Conservation (phyloP, 139 green algal genomes). For the Ettlia oleoabundans region DNA sequence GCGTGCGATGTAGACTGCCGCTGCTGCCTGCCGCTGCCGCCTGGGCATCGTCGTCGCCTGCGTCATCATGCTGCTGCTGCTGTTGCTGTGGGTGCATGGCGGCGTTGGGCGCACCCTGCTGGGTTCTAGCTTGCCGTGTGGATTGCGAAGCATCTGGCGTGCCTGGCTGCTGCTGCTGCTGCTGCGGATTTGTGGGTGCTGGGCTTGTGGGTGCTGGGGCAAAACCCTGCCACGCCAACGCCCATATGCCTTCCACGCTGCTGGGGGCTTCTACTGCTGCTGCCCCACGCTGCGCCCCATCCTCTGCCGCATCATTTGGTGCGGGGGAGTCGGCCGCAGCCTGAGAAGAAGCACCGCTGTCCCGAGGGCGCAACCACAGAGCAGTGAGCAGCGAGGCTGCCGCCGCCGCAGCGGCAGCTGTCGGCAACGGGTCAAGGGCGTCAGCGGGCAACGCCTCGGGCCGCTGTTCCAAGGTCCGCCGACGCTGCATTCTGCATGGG, state of each 20-base stretch:
- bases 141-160: background rate
- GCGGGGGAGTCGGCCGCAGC: no score
- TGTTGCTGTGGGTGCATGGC: no score
- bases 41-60: background rate
- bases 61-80: background rate
- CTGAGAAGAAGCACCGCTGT: background rate
- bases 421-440: background rate
- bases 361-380: background rate
- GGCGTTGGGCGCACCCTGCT: no score
- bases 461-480: background rate
- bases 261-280: background rate
- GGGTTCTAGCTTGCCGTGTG: no score
- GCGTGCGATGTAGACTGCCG: constrained; percentile 1
- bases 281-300: no score
- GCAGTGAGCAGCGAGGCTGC: constrained; percentile 11
- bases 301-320: no score
- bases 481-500: no score
- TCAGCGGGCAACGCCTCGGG: background rate
- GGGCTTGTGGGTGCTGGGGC: background rate
- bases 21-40: background rate
- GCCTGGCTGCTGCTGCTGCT: background rate
- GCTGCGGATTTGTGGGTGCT: background rate
- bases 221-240: constrained; percentile 10
- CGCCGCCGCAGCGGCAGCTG: constrained; percentile 7
- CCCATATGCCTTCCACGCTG: background rate